phyloP scores from a whole-genome alignment of 768 basidiomycete species.

The Cystoderma amianthinum region DNA sequence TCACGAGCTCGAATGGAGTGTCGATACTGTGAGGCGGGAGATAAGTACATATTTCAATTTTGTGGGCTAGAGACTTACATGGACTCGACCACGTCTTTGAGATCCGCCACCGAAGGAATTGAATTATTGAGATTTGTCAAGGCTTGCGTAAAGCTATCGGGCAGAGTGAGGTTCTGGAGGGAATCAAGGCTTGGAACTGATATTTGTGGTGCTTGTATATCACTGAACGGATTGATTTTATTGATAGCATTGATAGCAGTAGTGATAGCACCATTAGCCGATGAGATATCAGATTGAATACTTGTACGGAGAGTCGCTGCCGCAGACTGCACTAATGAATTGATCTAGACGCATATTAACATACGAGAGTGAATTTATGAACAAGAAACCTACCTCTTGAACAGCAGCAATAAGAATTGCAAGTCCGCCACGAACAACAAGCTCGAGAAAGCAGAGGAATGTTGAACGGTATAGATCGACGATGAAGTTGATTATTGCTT shows the following conservation, averaged over 20 bases:
- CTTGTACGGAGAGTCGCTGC: conserved; percentile 55
- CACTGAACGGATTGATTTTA: conserved; percentile 65
- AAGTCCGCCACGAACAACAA: conserved; percentile 78
- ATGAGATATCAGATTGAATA: conserved; percentile 64
- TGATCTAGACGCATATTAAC: conserved; percentile 43
- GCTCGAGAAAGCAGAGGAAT: conserved; percentile 88
- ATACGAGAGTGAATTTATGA: not conserved
- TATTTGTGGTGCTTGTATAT: conserved; percentile 67
- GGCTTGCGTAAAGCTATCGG: conserved; percentile 65
- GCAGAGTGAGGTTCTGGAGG: conserved; percentile 75
- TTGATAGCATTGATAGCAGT: conserved; percentile 63
- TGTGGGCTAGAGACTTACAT: conserved; percentile 43
- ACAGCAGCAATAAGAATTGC: conserved; percentile 78
- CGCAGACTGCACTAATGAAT: conserved; percentile 54
- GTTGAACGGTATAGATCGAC: conserved; percentile 91
- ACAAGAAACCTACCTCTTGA: conserved; percentile 48
- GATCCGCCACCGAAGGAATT: conserved; percentile 68
- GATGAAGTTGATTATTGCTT: conserved; percentile 86
- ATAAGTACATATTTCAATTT: conserved; percentile 1
- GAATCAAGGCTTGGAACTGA: conserved; percentile 65
- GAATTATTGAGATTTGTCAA: conserved; percentile 75
- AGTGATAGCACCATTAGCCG: conserved; percentile 65
- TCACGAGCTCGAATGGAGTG: conserved; percentile 83
- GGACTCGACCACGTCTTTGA: conserved; percentile 60
- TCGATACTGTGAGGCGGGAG: conserved; percentile 47